Evolutionary conservation across 345 rosid species (phyloP).

Genomic region (Ceriops tagal): DNA sequence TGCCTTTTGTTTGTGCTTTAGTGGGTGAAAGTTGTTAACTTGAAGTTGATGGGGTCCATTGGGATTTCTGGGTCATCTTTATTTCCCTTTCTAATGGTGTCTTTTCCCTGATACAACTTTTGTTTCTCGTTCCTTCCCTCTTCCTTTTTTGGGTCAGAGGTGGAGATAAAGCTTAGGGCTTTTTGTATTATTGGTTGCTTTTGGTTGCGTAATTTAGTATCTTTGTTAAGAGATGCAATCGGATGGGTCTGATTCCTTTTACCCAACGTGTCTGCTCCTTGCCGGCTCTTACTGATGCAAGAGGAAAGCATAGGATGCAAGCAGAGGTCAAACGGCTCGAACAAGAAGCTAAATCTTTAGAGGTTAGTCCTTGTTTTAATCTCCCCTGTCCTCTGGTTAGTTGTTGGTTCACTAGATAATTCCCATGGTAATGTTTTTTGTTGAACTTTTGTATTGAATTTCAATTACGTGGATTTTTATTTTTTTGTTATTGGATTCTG

Average conservation of each 20-base stretch:
- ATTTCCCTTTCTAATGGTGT: conserved; percentile 19
- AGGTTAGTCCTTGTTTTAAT: conserved; percentile 12
- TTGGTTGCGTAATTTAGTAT: not conserved
- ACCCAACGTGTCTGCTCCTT: conserved; percentile 35
- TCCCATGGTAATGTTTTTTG: not conserved
- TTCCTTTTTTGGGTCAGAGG: not conserved
- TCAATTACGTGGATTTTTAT: not conserved
- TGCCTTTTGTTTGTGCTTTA: conserved; percentile 11
- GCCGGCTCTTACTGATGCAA: conserved; percentile 17
- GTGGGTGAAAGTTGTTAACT: not conserved
- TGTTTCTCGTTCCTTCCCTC: not conserved
- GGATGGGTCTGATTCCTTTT: conserved; percentile 47
- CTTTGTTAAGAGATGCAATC: conserved; percentile 42
- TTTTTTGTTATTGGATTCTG: conserved; percentile 3
- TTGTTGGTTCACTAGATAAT: not conserved
- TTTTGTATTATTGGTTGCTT: conserved; percentile 10
- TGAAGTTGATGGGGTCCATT: conserved; percentile 33
- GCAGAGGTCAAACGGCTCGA: conserved; percentile 28
- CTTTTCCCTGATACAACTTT: conserved; percentile 13
- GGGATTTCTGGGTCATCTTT: conserved; percentile 40
- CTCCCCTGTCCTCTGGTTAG: not conserved
- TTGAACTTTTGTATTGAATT: no score
- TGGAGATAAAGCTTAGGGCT: conserved; percentile 13
- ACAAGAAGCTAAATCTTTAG: conserved; percentile 28
- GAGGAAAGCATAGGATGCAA: conserved; percentile 32